Base-by-base conservation (phyloP, 108 stramenopile species). In the Cyclotella atomus region DNA sequence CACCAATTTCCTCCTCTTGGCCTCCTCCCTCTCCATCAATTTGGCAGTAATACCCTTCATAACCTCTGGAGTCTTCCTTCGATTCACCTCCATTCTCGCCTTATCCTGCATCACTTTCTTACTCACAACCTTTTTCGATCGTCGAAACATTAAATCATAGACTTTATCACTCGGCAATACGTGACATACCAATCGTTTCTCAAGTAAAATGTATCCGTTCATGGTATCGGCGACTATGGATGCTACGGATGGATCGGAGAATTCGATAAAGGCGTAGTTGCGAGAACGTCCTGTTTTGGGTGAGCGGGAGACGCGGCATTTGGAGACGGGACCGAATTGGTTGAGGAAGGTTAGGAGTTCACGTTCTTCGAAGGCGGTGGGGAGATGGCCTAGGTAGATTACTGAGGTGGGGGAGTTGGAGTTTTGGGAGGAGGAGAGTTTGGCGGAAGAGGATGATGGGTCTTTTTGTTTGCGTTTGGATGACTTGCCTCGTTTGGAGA, bases 221-320 rank as follows among this genome's bases (percentile, higher is more conserved):
- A 99, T 93, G 27, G 98, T 95, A 30, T 98, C 96, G 8, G 97
- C 96, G 3, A 96, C 99, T 62, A 98, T 96, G 8, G 53, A 59
- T 12, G 98, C 96, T 9, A 95, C 92, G 55, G 96, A 92, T 2
- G 82, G 52, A 60, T 88, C 83, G 9, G 41, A 84, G 65, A 99
- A 98, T 82, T 98, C 86, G 20, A 95, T 83, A 86, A 98, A 99
- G 17, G 96, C 99, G 75, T 97, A 98, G 3, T 98, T 98, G 35
- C 87, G 74, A 28, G 94, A 82, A 41, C 80, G 73, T 17, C 94
- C 95, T 9, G 95, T 94, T 73, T 95, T 91, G 56, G 84, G 80
- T 36, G 90, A 93, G 16, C 98, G 90, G 30, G 90, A 90, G 17
- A 99, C 68, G 15, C 93, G 83, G 50, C 97, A 78, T 45, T 85